These are phyloP conservation scores for Salvia miltiorrhiza DNA, from an alignment of 257 asterid genomes.

Conservation along the genomic window DNA sequence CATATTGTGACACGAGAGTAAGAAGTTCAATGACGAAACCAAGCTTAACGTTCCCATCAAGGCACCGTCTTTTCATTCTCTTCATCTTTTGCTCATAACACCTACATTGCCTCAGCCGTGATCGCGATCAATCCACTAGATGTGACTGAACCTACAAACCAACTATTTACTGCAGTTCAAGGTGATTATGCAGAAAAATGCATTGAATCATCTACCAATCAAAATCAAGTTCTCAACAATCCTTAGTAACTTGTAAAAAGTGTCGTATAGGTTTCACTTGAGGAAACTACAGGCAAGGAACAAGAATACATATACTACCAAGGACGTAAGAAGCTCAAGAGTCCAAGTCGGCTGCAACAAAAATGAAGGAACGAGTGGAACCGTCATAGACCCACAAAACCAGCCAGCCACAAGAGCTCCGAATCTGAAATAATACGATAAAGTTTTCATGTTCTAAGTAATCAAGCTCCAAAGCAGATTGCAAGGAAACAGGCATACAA, in stretches of 20 bases:
- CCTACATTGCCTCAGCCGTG: no score
- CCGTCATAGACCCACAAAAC: conserved; percentile 74
- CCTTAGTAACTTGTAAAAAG: not conserved
- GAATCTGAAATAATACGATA: conserved; percentile 46
- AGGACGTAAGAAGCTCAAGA: conserved; percentile 86
- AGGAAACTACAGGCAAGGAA: conserved; percentile 86
- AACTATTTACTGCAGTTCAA: no score
- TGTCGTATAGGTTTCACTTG: conserved; percentile 41
- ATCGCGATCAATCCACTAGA: no score
- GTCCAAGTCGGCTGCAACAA: conserved; percentile 84
- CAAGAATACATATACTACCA: conserved; percentile 67
- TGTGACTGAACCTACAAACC: no score
- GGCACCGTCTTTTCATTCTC: no score
- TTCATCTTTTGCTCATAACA: no score
- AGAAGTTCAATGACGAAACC: no score
- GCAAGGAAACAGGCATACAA: not conserved
- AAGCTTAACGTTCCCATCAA: no score
- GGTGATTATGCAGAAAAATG: not conserved
- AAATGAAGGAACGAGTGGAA: conserved; percentile 67
- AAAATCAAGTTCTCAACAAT: conserved; percentile 9
- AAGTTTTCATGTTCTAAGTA: not conserved
- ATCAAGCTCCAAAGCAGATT: conserved; percentile 14
- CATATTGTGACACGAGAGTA: no score
- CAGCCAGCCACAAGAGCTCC: conserved; percentile 84
- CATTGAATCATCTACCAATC: not conserved